Evolutionary conservation across 2,329 filamentous ascomycete species (phyloP).

Genomic region (Claviceps digitariae): DNA sequence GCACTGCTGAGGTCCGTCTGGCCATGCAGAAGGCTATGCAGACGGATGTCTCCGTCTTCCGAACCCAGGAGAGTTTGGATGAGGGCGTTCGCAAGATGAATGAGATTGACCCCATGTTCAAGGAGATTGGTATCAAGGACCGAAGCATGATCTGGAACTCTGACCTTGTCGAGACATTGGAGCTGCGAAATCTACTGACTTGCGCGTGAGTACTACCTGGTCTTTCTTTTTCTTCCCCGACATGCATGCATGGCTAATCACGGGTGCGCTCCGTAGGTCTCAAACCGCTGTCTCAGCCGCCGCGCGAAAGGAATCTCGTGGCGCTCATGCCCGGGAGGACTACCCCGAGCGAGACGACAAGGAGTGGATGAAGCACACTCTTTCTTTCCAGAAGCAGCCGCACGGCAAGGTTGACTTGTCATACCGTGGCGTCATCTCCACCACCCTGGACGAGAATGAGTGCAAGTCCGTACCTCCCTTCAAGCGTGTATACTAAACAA

Average conservation of each 20-base stretch:
- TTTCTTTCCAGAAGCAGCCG: constrained; percentile 87
- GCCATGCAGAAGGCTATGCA: constrained; percentile 99
- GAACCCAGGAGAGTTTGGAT: constrained; percentile 84
- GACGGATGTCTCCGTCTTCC: constrained; percentile 91
- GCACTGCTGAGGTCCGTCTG: constrained; percentile 74
- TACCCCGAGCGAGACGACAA: constrained; percentile 89
- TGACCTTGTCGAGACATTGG: constrained; percentile 89
- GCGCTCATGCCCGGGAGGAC: constrained; percentile 93
- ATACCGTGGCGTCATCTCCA: constrained; percentile 71
- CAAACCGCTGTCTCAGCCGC: constrained; percentile 88
- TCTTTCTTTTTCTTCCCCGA: not conserved
- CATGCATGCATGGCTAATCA: not conserved
- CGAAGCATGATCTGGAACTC: constrained; percentile 99
- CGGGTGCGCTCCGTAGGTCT: constrained; percentile 33
- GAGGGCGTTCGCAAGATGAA: constrained; percentile 83
- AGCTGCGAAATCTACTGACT: constrained; percentile 87
- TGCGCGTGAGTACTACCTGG: constrained; percentile 62
- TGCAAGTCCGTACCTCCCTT: constrained; percentile 94
- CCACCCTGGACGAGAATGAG: constrained; percentile 86
- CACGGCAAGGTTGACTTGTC: constrained; percentile 76
- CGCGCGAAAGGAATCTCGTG: constrained; percentile 92
- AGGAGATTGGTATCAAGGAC: constrained; percentile 87
- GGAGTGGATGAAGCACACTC: constrained; percentile 99
- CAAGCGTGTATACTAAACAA: constrained; percentile 72
- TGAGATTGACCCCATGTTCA: constrained; percentile 68